A percentile compares a stretch with the other conserved stretches of the same genome.
Evolutionary conservation across 176 grass and related monocot species (phyloP).

Genomic region (Triticum timopheevii): DNA sequence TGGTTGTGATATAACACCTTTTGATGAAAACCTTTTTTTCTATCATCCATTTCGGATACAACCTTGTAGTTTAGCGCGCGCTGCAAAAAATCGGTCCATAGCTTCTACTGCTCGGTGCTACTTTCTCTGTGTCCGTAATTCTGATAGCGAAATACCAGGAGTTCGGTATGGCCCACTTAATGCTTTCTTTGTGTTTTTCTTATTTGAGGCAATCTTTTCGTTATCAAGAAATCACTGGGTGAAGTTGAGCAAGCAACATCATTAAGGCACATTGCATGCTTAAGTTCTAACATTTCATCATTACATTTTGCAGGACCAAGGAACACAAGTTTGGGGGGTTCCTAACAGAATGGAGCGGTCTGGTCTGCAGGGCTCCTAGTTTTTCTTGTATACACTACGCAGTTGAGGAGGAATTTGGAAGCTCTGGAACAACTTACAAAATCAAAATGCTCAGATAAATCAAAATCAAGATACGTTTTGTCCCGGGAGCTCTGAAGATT

Average conservation of each 20-base stretch:
- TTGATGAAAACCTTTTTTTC: background rate
- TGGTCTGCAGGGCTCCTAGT: background rate
- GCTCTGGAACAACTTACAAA: background rate
- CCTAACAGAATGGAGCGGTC: background rate
- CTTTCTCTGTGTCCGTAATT: background rate
- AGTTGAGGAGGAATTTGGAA: background rate
- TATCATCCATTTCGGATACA: background rate
- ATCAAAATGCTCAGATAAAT: background rate
- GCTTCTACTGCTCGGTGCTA: slow-evolving; percentile 19
- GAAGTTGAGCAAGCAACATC: slow-evolving; percentile 6
- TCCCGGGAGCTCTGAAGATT: background rate
- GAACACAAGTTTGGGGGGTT: background rate
- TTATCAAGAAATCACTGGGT: background rate
- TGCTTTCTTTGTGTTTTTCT: slow-evolving; percentile 2
- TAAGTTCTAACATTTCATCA: slow-evolving; percentile 18
- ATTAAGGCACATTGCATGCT: background rate
- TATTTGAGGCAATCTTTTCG: background rate
- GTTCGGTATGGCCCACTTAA: background rate
- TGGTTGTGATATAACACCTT: background rate
- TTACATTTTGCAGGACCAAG: slow-evolving; percentile 30
- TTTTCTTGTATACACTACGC: background rate
- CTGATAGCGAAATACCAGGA: slow-evolving; percentile 9
- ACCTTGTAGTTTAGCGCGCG: background rate
- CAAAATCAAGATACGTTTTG: background rate
- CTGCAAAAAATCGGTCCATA: background rate